Evolutionary conservation across 805 yeast species (phyloP), one percentile per base, ranked within the genome.

Genomic region (Yarrowia divulgata): DNA sequence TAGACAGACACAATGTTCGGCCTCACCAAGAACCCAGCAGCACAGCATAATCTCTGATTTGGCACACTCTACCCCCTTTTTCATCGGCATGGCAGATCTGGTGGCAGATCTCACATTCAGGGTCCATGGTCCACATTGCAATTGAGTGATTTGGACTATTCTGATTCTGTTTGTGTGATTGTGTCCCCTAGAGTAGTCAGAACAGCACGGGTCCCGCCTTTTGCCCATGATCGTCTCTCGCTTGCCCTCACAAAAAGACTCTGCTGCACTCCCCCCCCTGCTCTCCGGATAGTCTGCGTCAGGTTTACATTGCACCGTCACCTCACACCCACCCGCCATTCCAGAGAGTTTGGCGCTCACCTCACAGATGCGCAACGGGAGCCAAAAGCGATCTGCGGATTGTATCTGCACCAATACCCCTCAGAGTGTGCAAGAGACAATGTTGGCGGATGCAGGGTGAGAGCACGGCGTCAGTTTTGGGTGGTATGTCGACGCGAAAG

Each of bases 331-430:
- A 32, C 54, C 54, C 37, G 2, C 54, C 39, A 9, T 8, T 34
- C 35, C 35, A 6, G 35, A 50, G 58, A 52, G 58, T 52, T 52
- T 35, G 42, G 19, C n/a, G 9, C 14, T 18, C 32, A 18, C 58
- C 42, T 42, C 54, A 32, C 54, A 49, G 39, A 52, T 52, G 58
- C 58, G 58, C 58, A 52, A 52, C 58, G 43, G 23, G 43, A 34
- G 40, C n/a, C 9, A 3, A 52, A 18, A 39, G 10, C 14, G 60
- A 54, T 54, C 60, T n/a, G 60, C 57, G 42, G 57, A 52, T 52
- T 52, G 57, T 52, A 35, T 34, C 57, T 50, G 57, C 60, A 54
- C 45, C 19, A 10, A 9, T 19, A 1, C n/a, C 16, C 58, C 12
- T 18, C n/a, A 32, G 42, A n/a, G 12, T n/a, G n/a, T n/a, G n/a